Base-by-base conservation (phyloP, 805 yeast genomes). In the Kuraishia piskuri region DNA sequence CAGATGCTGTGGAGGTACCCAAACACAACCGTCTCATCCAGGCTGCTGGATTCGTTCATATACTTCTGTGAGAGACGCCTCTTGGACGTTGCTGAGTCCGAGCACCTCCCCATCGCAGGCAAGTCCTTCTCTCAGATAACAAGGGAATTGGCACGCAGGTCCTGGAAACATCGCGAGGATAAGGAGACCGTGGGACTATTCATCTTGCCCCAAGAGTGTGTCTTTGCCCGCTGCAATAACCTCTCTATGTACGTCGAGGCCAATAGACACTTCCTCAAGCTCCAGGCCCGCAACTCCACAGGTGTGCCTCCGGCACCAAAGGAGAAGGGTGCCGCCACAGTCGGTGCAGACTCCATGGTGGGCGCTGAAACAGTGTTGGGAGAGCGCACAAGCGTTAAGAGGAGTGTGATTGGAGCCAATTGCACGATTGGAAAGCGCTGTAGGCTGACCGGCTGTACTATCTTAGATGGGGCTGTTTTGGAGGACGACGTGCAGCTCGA, bases 1-100 rank as follows among this genome's bases (percentile, higher is more conserved):
- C 94, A 91, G 58, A 76, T 94, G 81, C 74, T 87, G 40, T 94
- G 98, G 98, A 80, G 86, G 66, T 83, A 83, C 65, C 96, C 97
- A 46, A 80, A 82, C 56, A 72, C 90, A 3, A 78, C 82, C 19
- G 88, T 90, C 7, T 87, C 96, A 19, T 83, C 91, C 3, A 83
- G 82, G 56, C 69, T 90, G 54, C 73, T 90, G 55, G 86, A 89
- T 63, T 77, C 96, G 8, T 80, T 83, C 52, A 86, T 94, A 24
- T 84, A 80, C 60, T 80, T 86, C 59, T 79, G 87, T 61, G 75
- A 81, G 45, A 70, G 72, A 12, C 74, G 78, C 48, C 78, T 86
- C 7, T 68, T 82, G 36, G 69, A 73, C 8, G 71, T 86, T 12
- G 71, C 88, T 22, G 71, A 71, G 19, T 65, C 64, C 10, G 66